These are phyloP conservation scores for Aspergillus olivimuriae DNA, from an alignment of 495 filamentous ascomycete genomes.

Conservation along the genomic window DNA sequence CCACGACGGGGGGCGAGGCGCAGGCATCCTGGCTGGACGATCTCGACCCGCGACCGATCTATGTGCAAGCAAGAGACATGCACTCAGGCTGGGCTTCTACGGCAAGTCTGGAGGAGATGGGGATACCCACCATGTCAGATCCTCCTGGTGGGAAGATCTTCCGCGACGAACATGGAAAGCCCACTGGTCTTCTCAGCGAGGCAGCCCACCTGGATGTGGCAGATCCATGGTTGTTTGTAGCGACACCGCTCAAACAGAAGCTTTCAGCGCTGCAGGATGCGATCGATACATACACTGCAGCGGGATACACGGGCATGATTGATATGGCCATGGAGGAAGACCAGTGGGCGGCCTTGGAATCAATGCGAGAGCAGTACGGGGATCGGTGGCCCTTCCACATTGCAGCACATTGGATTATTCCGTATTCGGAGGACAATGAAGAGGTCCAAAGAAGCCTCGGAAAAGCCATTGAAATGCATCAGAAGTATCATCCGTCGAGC, in stretches of 20 bases:
- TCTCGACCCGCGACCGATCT: constrained; percentile 47
- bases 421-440: constrained; percentile 31
- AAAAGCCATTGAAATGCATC: constrained; percentile 43
- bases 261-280: constrained; percentile 43
- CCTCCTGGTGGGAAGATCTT: constrained; percentile 52
- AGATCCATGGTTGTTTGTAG: constrained; percentile 51
- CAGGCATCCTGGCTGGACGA: constrained; percentile 50
- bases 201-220: constrained; percentile 49
- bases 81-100: constrained; percentile 59
- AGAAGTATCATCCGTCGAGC: constrained; percentile 35
- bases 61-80: constrained; percentile 56
- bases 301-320: constrained; percentile 56
- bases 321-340: constrained; percentile 69
- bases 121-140: constrained; percentile 39
- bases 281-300: constrained; percentile 43
- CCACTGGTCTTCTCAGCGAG: constrained; percentile 53
- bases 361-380: constrained; percentile 34
- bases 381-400: constrained; percentile 48
- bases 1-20: constrained; percentile 45
- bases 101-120: constrained; percentile 47
- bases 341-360: constrained; percentile 50
- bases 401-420: constrained; percentile 58
- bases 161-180: constrained; percentile 43
- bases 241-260: constrained; percentile 48
- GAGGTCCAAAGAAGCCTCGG: constrained; percentile 47